Evolutionary conservation across 1,284 basidiomycete genomes (phyloP), one percentile per base, ranked within the genome.

Genomic region (Ganoderma boninense): DNA sequence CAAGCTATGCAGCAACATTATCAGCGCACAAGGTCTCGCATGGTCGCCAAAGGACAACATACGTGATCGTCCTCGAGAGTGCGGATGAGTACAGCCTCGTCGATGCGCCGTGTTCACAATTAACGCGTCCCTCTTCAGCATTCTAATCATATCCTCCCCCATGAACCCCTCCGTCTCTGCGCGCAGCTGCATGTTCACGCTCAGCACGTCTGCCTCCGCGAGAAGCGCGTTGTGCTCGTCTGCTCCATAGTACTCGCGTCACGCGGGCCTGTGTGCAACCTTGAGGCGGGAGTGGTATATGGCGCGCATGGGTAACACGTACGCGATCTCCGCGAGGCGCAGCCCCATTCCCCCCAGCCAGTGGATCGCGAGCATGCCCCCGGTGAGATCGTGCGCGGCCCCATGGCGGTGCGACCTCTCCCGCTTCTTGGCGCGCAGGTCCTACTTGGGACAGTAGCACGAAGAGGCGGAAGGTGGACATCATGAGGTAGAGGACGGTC

Each of bases 81-180:
- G 23, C 87, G 87, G 73, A 97, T 93, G 84, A 97, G 85, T 1
- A 95, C 96, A 4, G 88, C 90, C 80, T 97, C 95, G 74, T 97
- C 95, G 59, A 97, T 89, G 84, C 26, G 96, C 96, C 2, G 96
- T 97, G 80, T 97, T 98, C 75, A 97, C 87, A 72, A 98, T 88
- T 59, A 96, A 87, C 0, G 91, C 87, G 8, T 93, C 93, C 67
- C 89, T 89, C 85, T 95, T 97, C 86, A 98, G 86, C 77, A 86
- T 85, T 63, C 90, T 84, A 71, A 98, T 96, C 86, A 92, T 90
- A 73, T 87, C 87, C 79, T 93, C 92, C 1, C 92, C 92, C 4
- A 98, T 92, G 29, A 92, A 82, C 2, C 91, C 89, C 65, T 90
- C 87, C 11, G 97, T 98, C 61, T 95, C 90, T 35, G 86, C 81